A percentile compares a stretch with the other conserved stretches of the same genome.
phyloP scores from a whole-genome alignment of 345 rosid species.

The Melastoma malabathricum region DNA sequence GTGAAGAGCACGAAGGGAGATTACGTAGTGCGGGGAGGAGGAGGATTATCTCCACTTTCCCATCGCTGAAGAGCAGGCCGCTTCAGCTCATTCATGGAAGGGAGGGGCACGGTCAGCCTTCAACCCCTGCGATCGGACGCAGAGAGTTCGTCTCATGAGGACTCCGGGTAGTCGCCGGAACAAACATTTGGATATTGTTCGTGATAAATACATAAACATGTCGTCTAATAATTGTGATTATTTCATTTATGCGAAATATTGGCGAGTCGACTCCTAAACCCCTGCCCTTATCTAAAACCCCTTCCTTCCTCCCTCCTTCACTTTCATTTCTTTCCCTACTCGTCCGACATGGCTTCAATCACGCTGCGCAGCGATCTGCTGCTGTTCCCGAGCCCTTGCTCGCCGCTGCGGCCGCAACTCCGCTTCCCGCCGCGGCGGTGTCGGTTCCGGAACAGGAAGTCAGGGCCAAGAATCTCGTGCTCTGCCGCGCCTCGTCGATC shows the following conservation, averaged over 20 bases:
- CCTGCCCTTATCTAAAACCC: constrained; percentile 15
- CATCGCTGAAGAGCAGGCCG: too few relatives aligned
- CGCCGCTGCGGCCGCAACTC: not conserved
- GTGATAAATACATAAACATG: too few relatives aligned
- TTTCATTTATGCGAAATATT: too few relatives aligned
- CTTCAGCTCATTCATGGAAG: too few relatives aligned
- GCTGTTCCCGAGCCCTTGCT: not conserved
- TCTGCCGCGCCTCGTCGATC: constrained; percentile 22
- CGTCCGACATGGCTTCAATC: constrained; percentile 7
- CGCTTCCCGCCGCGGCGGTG: not conserved
- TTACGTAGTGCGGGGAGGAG: not conserved
- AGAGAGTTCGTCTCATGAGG: too few relatives aligned
- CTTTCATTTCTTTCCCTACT: constrained; percentile 9
- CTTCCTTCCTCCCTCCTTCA: constrained; percentile 9
- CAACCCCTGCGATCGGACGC: too few relatives aligned
- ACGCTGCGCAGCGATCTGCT: not conserved
- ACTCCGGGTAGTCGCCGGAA: too few relatives aligned
- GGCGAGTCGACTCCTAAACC: constrained; percentile 22
- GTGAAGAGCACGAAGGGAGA: constrained; percentile 2
- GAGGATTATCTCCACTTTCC: too few relatives aligned
- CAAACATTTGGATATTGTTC: too few relatives aligned
- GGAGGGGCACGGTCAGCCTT: too few relatives aligned
- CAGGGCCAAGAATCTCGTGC: constrained; percentile 17
- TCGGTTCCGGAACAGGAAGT: constrained; percentile 7
- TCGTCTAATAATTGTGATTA: too few relatives aligned